phyloP scores from a whole-genome alignment of 345 rosid genomes.

The Aegle marmelos region DNA sequence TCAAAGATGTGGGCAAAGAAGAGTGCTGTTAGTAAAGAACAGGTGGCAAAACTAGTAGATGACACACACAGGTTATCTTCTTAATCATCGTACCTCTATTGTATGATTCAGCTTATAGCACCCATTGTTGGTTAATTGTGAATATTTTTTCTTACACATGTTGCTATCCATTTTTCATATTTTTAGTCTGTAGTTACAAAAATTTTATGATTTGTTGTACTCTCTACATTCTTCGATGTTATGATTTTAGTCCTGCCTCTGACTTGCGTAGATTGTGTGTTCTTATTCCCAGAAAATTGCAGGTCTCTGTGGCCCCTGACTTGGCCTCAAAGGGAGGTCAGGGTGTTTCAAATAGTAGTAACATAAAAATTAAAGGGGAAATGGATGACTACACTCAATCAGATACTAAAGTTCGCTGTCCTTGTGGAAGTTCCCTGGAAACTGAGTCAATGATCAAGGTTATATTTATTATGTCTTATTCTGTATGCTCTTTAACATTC shows the following conservation, averaged over 20 bases:
- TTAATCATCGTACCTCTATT: background rate
- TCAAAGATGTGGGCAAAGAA: slow-evolving; percentile 74
- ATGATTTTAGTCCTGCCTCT: slow-evolving; percentile 11
- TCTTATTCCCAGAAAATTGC: slow-evolving; percentile 70
- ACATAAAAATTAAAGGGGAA: slow-evolving; percentile 62
- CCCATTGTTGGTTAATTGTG: background rate
- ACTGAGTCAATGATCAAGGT: slow-evolving; percentile 82
- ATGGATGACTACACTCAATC: slow-evolving; percentile 44
- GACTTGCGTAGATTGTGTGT: slow-evolving; percentile 10
- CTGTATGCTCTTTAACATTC: background rate
- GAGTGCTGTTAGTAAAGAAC: slow-evolving; percentile 68
- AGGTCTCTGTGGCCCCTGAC: slow-evolving; percentile 82
- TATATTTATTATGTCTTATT: background rate
- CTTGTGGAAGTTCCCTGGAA: slow-evolving; percentile 78
- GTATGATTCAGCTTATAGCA: slow-evolving; percentile 1
- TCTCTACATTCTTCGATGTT: slow-evolving; percentile 1
- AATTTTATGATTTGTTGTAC: background rate
- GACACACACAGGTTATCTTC: slow-evolving; percentile 75
- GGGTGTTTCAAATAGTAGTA: slow-evolving; percentile 63
- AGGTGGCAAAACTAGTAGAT: slow-evolving; percentile 81
- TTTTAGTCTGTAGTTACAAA: background rate
- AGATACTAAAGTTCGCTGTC: slow-evolving; percentile 80
- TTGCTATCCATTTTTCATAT: background rate
- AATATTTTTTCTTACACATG: background rate
- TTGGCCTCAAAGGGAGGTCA: slow-evolving; percentile 81